Percentiles rank a stretch among this genome's conserved stretches.
These are phyloP conservation scores for Microcyclospora pomicola DNA, from an alignment of 2,329 filamentous ascomycete genomes.

Conservation along the genomic window DNA sequence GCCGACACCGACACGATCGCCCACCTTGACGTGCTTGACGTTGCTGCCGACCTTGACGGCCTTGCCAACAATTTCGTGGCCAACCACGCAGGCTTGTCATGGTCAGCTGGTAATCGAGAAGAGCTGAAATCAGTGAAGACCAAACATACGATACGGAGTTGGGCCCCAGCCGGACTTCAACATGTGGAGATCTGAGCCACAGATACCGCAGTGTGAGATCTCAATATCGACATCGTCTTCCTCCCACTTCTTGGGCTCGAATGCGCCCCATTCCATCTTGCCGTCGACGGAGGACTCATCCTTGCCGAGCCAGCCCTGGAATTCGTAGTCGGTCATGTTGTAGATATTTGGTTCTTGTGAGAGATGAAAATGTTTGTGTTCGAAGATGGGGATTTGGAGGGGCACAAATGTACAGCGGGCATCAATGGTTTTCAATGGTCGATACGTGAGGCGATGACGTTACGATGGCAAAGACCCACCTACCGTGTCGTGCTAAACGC, in stretches of 20 bases:
- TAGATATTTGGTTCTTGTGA: too few species aligned
- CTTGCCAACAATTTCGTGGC: slow-evolving; percentile 44
- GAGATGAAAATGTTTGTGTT: too few species aligned
- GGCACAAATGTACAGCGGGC: too few species aligned
- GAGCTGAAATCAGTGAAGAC: too few species aligned
- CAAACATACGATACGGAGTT: slow-evolving; percentile 29
- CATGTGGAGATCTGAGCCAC: slow-evolving; percentile 36
- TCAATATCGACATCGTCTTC: slow-evolving; percentile 80
- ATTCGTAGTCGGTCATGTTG: not conserved
- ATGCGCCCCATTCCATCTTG: slow-evolving; percentile 20
- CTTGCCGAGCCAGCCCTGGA: not conserved
- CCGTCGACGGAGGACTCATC: not conserved
- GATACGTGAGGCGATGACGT: too few species aligned
- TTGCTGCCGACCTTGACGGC: slow-evolving; percentile 37
- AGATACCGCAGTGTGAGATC: slow-evolving; percentile 62
- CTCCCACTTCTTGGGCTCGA: slow-evolving; percentile 72
- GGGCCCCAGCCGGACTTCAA: slow-evolving; percentile 48
- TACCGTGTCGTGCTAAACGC: too few species aligned
- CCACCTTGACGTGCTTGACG: slow-evolving; percentile 34
- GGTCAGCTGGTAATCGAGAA: too few species aligned
- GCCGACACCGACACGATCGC: slow-evolving; percentile 34
- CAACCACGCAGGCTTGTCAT: slow-evolving; percentile 42
- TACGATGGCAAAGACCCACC: too few species aligned
- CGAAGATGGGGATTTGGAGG: too few species aligned
- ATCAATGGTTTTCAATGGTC: too few species aligned